Evolutionary conservation across 371 early-diverging fungal genomes (phyloP), one percentile per base, ranked within the genome.

Genomic region (Saksenaea oblongispora): DNA sequence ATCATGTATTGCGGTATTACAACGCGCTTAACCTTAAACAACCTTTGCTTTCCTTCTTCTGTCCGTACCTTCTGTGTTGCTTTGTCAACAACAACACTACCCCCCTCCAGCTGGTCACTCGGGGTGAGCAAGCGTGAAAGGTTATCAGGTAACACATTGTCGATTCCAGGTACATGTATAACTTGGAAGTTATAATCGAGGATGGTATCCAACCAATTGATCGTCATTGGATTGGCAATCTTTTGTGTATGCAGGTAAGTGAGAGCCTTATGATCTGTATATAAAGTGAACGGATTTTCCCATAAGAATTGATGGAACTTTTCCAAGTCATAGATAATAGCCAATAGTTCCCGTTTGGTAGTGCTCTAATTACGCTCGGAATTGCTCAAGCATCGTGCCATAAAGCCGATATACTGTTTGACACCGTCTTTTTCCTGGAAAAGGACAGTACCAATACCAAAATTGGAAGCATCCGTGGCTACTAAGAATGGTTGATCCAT

Each of bases 381-480:
- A 15, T 1, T 15, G 13, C 41, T 41, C n/a, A 62, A 35, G 2
- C 28, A 5, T 18, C 58, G 14, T 0, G 69, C 54, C 0, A 64
- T 24, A n/a, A 64, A 69, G 1, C 64, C 69, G 13, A 69, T 57
- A 28, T 69, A 59, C 22, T 51, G 42, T 7, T 35, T 42, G 3
- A 34, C 39, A 13, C 15, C 61, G 18, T 61, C 35, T 5, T 13
- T 55, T 10, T 28, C 63, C 54, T 70, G 70, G 27, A 22, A 65
- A 31, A 82, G 41, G 0, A 66, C 69, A 22, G 69, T 71, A 18
- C 73, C 76, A 35, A 75, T 71, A 7, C 72, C 75, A 18, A 51
- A 37, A 34, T 74, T 68, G 2, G 76, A 79, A 0, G 78, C 72
- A 59, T 82, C 76, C 0, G 76, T 79, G 13, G 69, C 73, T 0